Percentiles rank a stretch among this genome's conserved stretches.
These are phyloP conservation scores for Ascochyta koolunga DNA, from an alignment of 2,329 filamentous ascomycete genomes.

Conservation along the genomic window DNA sequence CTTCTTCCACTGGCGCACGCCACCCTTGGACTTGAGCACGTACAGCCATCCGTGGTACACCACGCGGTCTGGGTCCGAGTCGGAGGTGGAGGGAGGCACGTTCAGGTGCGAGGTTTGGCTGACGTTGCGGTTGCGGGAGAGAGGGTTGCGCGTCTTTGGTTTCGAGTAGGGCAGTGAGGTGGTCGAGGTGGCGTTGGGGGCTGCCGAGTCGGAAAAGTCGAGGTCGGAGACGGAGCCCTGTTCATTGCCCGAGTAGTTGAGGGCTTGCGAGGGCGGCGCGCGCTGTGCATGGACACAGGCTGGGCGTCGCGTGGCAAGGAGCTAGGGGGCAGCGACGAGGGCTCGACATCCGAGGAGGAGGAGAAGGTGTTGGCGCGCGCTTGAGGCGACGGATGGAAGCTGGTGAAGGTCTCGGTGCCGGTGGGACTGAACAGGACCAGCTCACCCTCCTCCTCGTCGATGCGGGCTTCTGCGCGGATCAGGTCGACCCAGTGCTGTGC, in stretches of 20 bases:
- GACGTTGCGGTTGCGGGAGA: constrained; percentile 55
- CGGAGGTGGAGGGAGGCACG: constrained; percentile 24
- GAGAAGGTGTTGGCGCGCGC: constrained; percentile 43
- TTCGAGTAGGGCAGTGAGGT: constrained; percentile 43
- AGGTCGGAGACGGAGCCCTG: constrained; percentile 85
- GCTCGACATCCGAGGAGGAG: constrained; percentile 56
- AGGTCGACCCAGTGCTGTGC: constrained; percentile 85
- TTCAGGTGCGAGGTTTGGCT: constrained; percentile 66
- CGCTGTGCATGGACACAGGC: constrained; percentile 43
- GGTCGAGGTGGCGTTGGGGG: constrained; percentile 43
- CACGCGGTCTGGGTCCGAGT: constrained; percentile 77
- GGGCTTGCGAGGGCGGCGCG: constrained; percentile 66
- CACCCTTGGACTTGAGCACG: constrained; percentile 79
- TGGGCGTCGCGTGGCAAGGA: constrained; percentile 8
- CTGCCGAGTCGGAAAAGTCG: constrained; percentile 79
- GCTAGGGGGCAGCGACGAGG: constrained; percentile 33
- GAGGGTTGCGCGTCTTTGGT: constrained; percentile 22
- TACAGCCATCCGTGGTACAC: constrained; percentile 92
- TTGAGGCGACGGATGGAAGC: constrained; percentile 43
- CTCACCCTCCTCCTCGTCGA: constrained; percentile 88
- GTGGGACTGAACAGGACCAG: constrained; percentile 74
- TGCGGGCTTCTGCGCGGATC: constrained; percentile 78
- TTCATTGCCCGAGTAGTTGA: constrained; percentile 68
- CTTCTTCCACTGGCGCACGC: constrained; percentile 92
- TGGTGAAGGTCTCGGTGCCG: constrained; percentile 55